These are phyloP conservation scores for Dactylellina drechsleri DNA, from an alignment of 2,329 filamentous ascomycete genomes.

Conservation along the genomic window DNA sequence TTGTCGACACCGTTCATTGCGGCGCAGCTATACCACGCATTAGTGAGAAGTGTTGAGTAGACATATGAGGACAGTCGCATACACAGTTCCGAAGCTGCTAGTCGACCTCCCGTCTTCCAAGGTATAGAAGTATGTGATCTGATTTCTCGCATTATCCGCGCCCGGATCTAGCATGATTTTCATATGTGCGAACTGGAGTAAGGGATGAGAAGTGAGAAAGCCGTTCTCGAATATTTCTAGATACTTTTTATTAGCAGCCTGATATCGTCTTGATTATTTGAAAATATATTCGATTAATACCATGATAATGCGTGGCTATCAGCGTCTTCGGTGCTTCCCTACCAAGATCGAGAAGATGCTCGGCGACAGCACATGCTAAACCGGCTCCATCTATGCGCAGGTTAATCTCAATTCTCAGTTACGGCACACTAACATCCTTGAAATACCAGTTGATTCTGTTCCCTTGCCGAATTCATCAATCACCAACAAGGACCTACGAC, in stretches of 20 bases:
- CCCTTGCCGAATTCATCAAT: constrained; percentile 90
- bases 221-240: constrained; percentile 76
- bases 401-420: not conserved
- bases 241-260: not conserved
- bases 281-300: constrained; percentile 10
- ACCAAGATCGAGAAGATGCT: constrained; percentile 67
- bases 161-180: constrained; percentile 71
- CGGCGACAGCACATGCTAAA: constrained; percentile 70
- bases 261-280: too few relatives aligned
- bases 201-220: constrained; percentile 66
- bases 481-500: constrained; percentile 80
- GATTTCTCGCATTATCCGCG: constrained; percentile 68
- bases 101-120: constrained; percentile 74
- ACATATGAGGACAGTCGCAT: constrained; percentile 36
- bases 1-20: constrained; percentile 83
- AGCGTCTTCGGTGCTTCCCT: constrained; percentile 68
- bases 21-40: constrained; percentile 70
- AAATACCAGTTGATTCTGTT: constrained; percentile 68
- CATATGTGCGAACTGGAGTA: constrained; percentile 75
- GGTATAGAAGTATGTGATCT: constrained; percentile 79
- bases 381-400: constrained; percentile 69
- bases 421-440: not conserved
- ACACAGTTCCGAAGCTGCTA: constrained; percentile 83
- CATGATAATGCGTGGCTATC: constrained; percentile 71
- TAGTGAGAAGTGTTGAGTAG: not conserved